Evolutionary conservation across 169 alveolate genomes (phyloP).

Genomic region (Pseudocohnilembus persalinus): DNA sequence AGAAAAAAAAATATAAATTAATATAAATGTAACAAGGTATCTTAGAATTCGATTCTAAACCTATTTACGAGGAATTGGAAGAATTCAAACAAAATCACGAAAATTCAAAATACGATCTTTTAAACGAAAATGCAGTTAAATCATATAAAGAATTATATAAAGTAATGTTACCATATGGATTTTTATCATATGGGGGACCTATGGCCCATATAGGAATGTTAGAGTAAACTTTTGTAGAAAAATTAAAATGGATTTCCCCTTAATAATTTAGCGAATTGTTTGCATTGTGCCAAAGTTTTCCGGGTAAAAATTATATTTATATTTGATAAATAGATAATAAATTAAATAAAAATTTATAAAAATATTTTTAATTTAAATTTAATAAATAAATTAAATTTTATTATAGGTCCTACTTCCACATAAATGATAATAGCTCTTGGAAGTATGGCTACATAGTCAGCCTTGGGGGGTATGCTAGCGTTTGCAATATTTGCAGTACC

Average conservation of each 20-base stretch:
- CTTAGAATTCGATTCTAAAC: too few relatives aligned
- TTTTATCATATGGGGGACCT: background rate
- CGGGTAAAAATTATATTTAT: background rate
- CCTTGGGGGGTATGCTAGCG: conserved; percentile 3
- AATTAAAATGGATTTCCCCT: background rate
- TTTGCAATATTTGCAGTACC: background rate
- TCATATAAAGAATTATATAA: background rate
- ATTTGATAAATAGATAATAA: too few relatives aligned
- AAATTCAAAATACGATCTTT: too few relatives aligned
- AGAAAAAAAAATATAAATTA: too few relatives aligned
- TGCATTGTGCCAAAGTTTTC: background rate
- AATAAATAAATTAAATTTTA: too few relatives aligned
- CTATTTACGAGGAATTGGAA: too few relatives aligned
- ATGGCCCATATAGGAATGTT: background rate
- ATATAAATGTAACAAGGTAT: too few relatives aligned
- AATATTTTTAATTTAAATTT: too few relatives aligned
- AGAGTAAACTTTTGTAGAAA: background rate
- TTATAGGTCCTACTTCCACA: background rate
- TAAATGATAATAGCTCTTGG: background rate
- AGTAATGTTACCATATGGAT: background rate
- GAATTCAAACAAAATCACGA: too few relatives aligned
- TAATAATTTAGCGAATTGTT: background rate
- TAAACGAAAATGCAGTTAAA: background rate
- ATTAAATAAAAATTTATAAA: too few relatives aligned
- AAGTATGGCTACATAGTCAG: background rate